phyloP scores from a whole-genome alignment of 2,329 filamentous ascomycete genomes.

The Hymenoscyphus fraxineus region DNA sequence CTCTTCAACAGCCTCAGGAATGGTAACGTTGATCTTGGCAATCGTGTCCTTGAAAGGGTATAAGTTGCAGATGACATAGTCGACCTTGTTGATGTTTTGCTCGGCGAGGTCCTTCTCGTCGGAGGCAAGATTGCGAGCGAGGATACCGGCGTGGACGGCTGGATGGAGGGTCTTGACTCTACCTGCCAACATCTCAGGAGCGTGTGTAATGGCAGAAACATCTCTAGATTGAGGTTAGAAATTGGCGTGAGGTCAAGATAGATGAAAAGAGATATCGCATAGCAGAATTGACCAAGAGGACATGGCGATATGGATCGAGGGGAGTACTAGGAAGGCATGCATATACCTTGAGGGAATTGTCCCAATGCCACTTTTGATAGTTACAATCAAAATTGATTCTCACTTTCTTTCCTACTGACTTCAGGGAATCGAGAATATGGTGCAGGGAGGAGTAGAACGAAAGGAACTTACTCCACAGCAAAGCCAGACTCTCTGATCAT shows the following conservation, averaged over 20 bases:
- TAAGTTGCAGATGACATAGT: conserved; percentile 96
- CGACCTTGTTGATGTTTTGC: conserved; percentile 92
- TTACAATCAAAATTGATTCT: background rate
- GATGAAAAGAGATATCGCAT: background rate
- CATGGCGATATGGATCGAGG: background rate
- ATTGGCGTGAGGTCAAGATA: background rate
- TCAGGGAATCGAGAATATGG: conserved; percentile 3
- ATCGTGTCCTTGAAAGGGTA: conserved; percentile 99
- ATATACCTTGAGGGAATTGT: background rate
- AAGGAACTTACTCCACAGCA: conserved; percentile 75
- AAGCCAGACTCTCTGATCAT: conserved; percentile 97
- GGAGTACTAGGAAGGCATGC: background rate
- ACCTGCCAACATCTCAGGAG: conserved; percentile 93
- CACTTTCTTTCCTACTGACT: conserved; percentile 1
- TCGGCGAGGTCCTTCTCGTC: conserved; percentile 96
- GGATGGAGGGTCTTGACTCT: conserved; percentile 95
- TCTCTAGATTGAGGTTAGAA: conserved; percentile 55
- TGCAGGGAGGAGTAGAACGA: conserved; percentile 2
- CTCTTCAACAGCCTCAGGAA: conserved; percentile 95
- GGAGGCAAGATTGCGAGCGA: conserved; percentile 88
- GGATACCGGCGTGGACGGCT: conserved; percentile 74
- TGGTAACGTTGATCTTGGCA: conserved; percentile 93
- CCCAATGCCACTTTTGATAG: background rate
- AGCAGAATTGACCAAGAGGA: background rate
- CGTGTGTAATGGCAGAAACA: conserved; percentile 93